Percentiles rank a stretch among this genome's conserved stretches.
Conservation (phyloP, 345 rosid species). For the Salix udensis region DNA sequence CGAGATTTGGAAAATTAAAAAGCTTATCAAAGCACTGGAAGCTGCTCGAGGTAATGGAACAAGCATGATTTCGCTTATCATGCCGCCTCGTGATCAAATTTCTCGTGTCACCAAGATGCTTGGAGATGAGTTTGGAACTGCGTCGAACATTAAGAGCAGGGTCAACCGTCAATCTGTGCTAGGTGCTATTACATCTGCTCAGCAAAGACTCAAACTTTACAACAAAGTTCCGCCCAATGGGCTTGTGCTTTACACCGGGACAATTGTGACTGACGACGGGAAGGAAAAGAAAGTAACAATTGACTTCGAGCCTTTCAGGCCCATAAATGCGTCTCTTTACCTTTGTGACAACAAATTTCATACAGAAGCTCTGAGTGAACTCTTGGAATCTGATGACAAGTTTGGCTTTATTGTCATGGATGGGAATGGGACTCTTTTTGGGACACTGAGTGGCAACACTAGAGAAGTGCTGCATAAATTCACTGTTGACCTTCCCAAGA, state of each 20-base stretch:
- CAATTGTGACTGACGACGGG: constrained; percentile 76
- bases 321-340: constrained; percentile 82
- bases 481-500: constrained; percentile 83
- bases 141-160: constrained; percentile 90
- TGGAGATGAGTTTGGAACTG: constrained; percentile 92
- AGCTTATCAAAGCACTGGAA: constrained; percentile 80
- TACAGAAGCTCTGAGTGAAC: constrained; percentile 80
- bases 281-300: constrained; percentile 91
- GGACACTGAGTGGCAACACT: constrained; percentile 86
- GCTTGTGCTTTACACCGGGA: constrained; percentile 84
- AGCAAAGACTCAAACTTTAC: constrained; percentile 86
- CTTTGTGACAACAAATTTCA: constrained; percentile 89
- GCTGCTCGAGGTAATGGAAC: constrained; percentile 93
- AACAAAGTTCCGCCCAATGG: constrained; percentile 88
- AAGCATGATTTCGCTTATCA: constrained; percentile 93
- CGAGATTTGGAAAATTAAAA: constrained; percentile 94
- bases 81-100: constrained; percentile 95
- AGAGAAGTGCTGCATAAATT: constrained; percentile 91
- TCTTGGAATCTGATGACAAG: constrained; percentile 85
- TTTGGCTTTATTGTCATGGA: constrained; percentile 94
- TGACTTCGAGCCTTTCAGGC: constrained; percentile 92
- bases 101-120: constrained; percentile 92
- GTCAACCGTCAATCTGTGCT: constrained; percentile 88
- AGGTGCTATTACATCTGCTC: constrained; percentile 93
- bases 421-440: constrained; percentile 85